Conservation (phyloP, 768 basidiomycete species). For the Daedaleopsis sinensis region DNA sequence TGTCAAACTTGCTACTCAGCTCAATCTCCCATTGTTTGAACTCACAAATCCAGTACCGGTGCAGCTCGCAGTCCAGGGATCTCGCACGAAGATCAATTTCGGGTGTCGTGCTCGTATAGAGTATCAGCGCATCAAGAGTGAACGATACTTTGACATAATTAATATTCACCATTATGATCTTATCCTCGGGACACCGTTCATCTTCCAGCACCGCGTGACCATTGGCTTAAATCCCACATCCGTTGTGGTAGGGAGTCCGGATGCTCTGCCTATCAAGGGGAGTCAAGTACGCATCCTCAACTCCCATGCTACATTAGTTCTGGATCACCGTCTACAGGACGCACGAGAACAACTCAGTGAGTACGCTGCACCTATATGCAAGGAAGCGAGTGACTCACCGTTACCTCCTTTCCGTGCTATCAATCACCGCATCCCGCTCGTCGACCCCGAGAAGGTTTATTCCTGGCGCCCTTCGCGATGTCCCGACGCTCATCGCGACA, state of each 20-base stretch:
- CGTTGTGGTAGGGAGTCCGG: slow-evolving; percentile 21
- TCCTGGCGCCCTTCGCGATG: slow-evolving; percentile 38
- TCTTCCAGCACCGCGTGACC: slow-evolving; percentile 27
- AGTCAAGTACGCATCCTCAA: slow-evolving; percentile 7
- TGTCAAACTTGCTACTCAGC: slow-evolving; percentile 38
- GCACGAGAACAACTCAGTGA: slow-evolving; percentile 17
- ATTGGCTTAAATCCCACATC: slow-evolving; percentile 25
- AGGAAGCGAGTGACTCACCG: slow-evolving; percentile 19
- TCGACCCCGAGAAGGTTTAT: slow-evolving; percentile 34
- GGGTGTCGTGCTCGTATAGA: slow-evolving; percentile 26
- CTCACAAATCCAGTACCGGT: slow-evolving; percentile 38
- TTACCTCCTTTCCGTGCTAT: slow-evolving; percentile 32
- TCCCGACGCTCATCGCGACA: slow-evolving; percentile 32
- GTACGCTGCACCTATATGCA: slow-evolving; percentile 20
- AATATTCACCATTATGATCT: slow-evolving; percentile 34
- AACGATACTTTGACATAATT: slow-evolving; percentile 26
- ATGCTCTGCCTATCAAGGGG: slow-evolving; percentile 11
- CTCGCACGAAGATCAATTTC: slow-evolving; percentile 39
- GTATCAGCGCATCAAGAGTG: slow-evolving; percentile 40
- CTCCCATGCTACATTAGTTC: slow-evolving; percentile 20
- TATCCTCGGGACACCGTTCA: slow-evolving; percentile 37
- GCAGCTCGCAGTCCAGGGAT: slow-evolving; percentile 47
- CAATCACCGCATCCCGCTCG: slow-evolving; percentile 39
- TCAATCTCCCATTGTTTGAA: slow-evolving; percentile 28
- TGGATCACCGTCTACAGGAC: slow-evolving; percentile 18